Conservation (phyloP, 257 asterid species). For the Agastache rugosa region DNA sequence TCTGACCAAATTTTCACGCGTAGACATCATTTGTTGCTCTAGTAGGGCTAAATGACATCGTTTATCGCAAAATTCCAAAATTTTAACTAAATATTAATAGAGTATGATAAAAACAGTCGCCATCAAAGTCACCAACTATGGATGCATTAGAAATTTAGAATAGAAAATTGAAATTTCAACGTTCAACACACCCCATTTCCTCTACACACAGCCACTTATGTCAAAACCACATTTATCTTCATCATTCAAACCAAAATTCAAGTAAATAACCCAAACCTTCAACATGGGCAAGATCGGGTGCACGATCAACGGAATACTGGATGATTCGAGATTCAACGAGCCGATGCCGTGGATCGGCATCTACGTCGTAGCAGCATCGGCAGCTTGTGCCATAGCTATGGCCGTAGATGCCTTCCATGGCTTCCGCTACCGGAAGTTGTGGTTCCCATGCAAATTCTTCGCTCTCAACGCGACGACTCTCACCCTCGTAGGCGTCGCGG, state of each 20-base stretch:
- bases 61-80: no score
- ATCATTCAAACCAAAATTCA: not conserved
- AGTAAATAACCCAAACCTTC: not conserved
- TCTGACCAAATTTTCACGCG: no score
- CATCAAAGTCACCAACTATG: not conserved
- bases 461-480: constrained; percentile 85
- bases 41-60: no score
- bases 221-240: not conserved
- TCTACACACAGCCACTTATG: not conserved
- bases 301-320: constrained; percentile 48
- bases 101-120: not conserved
- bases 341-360: constrained; percentile 80
- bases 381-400: constrained; percentile 68
- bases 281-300: constrained; percentile 61
- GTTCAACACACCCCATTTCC: not conserved
- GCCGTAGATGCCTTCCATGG: constrained; percentile 55
- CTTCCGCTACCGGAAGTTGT: constrained; percentile 46
- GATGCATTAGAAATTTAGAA: not conserved
- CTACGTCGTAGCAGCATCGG: constrained; percentile 69
- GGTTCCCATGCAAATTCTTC: constrained; percentile 82
- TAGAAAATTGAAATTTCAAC: constrained; percentile 11
- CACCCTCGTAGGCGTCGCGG: constrained; percentile 65
- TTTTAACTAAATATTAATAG: no score
- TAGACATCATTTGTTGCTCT: no score
- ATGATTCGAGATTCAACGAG: constrained; percentile 58